Evolutionary conservation across 805 yeast species (phyloP).

Genomic region (Saccharomyces cerevisiae): DNA sequence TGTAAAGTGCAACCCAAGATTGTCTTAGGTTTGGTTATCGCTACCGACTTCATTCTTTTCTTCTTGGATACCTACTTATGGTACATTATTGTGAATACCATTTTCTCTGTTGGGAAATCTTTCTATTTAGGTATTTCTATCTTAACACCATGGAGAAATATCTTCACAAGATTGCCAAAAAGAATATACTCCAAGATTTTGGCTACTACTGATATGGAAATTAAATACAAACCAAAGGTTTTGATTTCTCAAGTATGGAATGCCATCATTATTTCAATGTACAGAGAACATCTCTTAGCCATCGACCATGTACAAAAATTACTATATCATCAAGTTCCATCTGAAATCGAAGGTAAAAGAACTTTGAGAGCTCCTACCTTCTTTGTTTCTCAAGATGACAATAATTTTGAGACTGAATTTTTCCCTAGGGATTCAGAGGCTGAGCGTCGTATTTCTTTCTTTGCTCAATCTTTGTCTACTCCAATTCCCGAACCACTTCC

Average conservation of each 20-base stretch:
- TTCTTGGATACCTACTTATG: constrained; percentile 98
- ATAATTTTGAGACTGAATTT: constrained; percentile 88
- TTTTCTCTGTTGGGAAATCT: constrained; percentile 94
- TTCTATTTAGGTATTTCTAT: constrained; percentile 98
- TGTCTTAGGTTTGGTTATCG: constrained; percentile 84
- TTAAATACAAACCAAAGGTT: constrained; percentile 97
- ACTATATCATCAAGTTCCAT: constrained; percentile 96
- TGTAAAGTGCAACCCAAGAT: constrained; percentile 85
- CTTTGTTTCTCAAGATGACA: constrained; percentile 95
- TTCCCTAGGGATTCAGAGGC: constrained; percentile 97
- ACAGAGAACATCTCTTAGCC: constrained; percentile 96
- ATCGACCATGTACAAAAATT: constrained; percentile 97
- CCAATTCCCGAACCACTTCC: constrained; percentile 99
- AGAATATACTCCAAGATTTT: constrained; percentile 95
- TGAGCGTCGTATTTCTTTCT: constrained; percentile 98
- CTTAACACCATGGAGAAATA: constrained; percentile 99
- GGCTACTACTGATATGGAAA: constrained; percentile 98
- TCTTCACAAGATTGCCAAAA: constrained; percentile 95
- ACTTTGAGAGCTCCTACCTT: constrained; percentile 98
- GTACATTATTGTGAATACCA: constrained; percentile 93
- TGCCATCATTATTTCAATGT: constrained; percentile 97
- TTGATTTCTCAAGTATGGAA: constrained; percentile 98
- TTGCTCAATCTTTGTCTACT: constrained; percentile 96
- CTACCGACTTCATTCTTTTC: constrained; percentile 89
- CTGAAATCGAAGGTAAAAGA: constrained; percentile 96